A percentile compares a stretch with the other conserved stretches of the same genome.
Evolutionary conservation across 2,329 filamentous ascomycete species (phyloP).

Genomic region (Fusarium brachygibbosum): DNA sequence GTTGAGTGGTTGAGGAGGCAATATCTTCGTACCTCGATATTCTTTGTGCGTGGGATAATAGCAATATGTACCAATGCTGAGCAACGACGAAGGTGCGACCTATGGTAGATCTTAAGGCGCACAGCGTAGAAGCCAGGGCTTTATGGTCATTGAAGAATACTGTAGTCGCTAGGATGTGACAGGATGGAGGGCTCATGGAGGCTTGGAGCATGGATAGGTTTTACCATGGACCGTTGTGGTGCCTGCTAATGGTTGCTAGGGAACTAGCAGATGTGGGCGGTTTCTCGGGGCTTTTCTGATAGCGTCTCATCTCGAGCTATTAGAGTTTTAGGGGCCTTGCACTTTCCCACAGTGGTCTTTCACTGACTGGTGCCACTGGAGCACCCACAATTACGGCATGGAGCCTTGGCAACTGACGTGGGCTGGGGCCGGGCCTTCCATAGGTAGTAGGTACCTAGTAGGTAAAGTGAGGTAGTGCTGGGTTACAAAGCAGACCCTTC

Average conservation of each 20-base stretch:
- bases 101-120: conserved; percentile 33
- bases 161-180: conserved; percentile 39
- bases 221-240: conserved; percentile 46
- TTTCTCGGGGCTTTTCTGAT: not conserved
- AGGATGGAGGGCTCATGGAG: conserved; percentile 48
- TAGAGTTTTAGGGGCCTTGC: conserved; percentile 4
- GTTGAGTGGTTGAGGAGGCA: conserved; percentile 31
- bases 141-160: conserved; percentile 41
- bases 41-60: conserved; percentile 24
- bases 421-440: conserved; percentile 7
- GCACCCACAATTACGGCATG: conserved; percentile 41
- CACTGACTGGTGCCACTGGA: conserved; percentile 34
- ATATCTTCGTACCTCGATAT: conserved; percentile 39
- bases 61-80: conserved; percentile 36
- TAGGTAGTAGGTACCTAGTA: no score
- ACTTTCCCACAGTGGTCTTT: conserved; percentile 31
- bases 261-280: not conserved
- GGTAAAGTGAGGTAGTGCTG: conserved; percentile 17
- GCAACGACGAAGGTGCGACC: conserved; percentile 30
- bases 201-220: conserved; percentile 49
- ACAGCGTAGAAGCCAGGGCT: conserved; percentile 40
- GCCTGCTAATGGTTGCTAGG: conserved; percentile 11
- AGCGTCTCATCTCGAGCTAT: conserved; percentile 19
- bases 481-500: conserved; percentile 40
- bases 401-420: conserved; percentile 43